Conservation (phyloP, 1,284 basidiomycete genomes). For the Rhodotorula glutinis region DNA sequence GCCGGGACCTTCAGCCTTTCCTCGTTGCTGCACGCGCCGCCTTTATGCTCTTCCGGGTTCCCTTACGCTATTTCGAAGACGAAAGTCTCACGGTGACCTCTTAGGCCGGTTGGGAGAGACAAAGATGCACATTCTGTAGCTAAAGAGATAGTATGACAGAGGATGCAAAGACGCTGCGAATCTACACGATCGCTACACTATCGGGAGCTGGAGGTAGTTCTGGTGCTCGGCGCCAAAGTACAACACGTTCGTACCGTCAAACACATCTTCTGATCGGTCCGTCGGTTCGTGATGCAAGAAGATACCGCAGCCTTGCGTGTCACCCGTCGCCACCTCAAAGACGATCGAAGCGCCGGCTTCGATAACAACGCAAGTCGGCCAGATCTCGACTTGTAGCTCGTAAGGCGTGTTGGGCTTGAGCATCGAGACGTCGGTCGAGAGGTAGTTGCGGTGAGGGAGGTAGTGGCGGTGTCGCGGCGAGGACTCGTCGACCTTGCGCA, state of each 20-base stretch:
- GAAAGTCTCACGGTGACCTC: no score
- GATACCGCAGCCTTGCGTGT: slow-evolving; percentile 41
- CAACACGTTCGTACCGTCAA: slow-evolving; percentile 27
- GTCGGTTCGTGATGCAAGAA: slow-evolving; percentile 37
- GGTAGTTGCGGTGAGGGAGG: slow-evolving; percentile 45
- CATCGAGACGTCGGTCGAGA: slow-evolving; percentile 40
- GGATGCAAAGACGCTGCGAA: neutral
- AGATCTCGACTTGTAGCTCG: slow-evolving; percentile 45
- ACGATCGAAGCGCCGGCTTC: slow-evolving; percentile 42
- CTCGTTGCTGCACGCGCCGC: no score
- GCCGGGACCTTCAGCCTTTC: no score
- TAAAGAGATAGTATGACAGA: no score
- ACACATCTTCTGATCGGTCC: slow-evolving; percentile 19
- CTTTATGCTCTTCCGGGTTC: no score
- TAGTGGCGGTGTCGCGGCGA: slow-evolving; percentile 42
- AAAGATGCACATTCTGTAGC: no score
- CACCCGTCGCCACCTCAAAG: slow-evolving; percentile 39
- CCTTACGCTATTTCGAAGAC: no score
- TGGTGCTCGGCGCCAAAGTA: slow-evolving; percentile 28
- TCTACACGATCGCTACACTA: slow-evolving; percentile 11
- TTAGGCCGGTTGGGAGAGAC: no score
- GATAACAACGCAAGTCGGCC: slow-evolving; percentile 48
- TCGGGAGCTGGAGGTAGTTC: slow-evolving; percentile 30
- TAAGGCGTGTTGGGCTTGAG: slow-evolving; percentile 42
- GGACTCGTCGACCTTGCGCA: slow-evolving; percentile 42